Evolutionary conservation across 305 asterid species (phyloP).

Genomic region (Coffea humblotiana): DNA sequence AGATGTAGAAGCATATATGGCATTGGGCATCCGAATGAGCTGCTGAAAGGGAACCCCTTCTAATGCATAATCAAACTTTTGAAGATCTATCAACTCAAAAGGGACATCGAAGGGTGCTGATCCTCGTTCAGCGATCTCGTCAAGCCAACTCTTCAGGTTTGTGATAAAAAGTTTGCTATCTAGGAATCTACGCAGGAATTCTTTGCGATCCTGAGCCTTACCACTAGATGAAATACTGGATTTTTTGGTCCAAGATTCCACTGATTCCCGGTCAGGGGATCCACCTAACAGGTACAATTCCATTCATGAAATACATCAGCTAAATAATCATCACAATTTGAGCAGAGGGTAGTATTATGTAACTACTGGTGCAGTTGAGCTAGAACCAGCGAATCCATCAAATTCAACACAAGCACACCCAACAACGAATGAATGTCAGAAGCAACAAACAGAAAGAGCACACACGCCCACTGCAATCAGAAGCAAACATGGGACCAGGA

Average conservation of each 20-base stretch:
- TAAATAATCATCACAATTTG: neutral
- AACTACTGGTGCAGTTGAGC: neutral
- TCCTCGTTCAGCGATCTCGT: slow-evolving; percentile 35
- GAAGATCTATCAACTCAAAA: slow-evolving; percentile 91
- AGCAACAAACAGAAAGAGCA: neutral
- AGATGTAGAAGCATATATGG: slow-evolving; percentile 73
- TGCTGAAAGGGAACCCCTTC: slow-evolving; percentile 90
- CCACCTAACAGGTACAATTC: slow-evolving; percentile 40
- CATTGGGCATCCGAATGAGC: slow-evolving; percentile 91
- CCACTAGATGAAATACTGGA: slow-evolving; percentile 77
- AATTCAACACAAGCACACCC: neutral
- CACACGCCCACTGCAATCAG: neutral
- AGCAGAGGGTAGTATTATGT: neutral
- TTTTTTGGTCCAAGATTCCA: slow-evolving; percentile 67
- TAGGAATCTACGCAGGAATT: slow-evolving; percentile 78
- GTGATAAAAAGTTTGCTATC: slow-evolving; percentile 55
- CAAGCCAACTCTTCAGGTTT: slow-evolving; percentile 61
- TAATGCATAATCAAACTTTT: slow-evolving; percentile 89
- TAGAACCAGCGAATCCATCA: neutral
- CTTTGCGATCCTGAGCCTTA: slow-evolving; percentile 62
- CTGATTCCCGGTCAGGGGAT: slow-evolving; percentile 74
- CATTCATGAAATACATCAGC: neutral
- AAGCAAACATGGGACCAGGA: neutral
- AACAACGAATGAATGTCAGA: neutral
- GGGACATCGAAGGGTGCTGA: slow-evolving; percentile 66